Evolutionary conservation across 306 rosid genomes (phyloP), one percentile per base, ranked within the genome.

Genomic region (Vicia faba): DNA sequence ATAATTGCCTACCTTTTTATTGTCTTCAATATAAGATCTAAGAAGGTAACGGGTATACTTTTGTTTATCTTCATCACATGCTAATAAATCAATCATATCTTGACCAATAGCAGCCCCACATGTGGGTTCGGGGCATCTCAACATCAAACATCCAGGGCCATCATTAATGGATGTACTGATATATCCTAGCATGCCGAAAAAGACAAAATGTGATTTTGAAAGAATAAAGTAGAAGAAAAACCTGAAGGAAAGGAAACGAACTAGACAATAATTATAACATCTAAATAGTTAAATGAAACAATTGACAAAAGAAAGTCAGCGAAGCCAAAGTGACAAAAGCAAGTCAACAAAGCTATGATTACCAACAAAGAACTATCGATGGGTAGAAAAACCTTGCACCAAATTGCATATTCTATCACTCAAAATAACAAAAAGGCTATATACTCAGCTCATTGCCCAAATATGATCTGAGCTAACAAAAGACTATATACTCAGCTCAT

Each of bases 41-140:
- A 84, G 81, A 68, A 92, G 88, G 72, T 89, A 92, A 26, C 95
- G 96, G 3, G 12, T 70, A 79, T 89, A 92, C 80, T 92, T 92
- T 59, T 80, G 82, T 61, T 57, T 81, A 68, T 89, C 96, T 62
- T 87, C 96, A 14, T 59, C 25, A 43, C 86, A 75, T 44, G 89
- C 81, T 69, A 92, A 64, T 20, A 6, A 45, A 71, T 67, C 70
- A 69, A 92, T 84, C 89, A 89, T 92, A 81, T 92, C 86, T 81
- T 92, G 90, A 78, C 80, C 86, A 78, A 92, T 87, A 79, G 88
- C 87, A 54, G 90, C 92, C 66, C 55, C 84, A 78, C 97, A 92
- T 60, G 89, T 73, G 63, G 97, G 97, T 72, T 92, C 96, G 43
- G 97, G 97, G 61, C 97, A 92, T 75, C 92, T 83, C 84, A 92